Conservation (phyloP, 2,329 filamentous ascomycete species). For the Peltaster fructicola region DNA sequence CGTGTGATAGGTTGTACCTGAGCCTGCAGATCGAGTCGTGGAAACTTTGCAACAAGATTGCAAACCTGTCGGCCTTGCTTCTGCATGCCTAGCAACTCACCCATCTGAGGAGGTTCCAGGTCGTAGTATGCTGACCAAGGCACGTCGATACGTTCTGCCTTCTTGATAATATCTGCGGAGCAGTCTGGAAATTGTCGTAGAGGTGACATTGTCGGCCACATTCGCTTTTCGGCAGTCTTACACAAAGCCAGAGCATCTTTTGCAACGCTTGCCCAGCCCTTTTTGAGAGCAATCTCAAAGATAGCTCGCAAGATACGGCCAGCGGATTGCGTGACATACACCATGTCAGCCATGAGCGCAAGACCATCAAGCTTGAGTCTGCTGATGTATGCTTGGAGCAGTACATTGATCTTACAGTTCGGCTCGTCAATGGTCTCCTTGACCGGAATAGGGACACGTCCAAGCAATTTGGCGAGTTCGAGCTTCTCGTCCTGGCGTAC, state of each 20-base stretch:
- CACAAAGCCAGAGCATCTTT: conserved; percentile 86
- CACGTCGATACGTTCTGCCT: conserved; percentile 87
- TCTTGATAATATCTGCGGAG: conserved; percentile 70
- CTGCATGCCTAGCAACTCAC: conserved; percentile 78
- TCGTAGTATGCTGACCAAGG: conserved; percentile 91
- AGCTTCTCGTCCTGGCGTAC: conserved; percentile 96
- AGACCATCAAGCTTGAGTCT: conserved; percentile 84
- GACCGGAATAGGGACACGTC: conserved; percentile 81
- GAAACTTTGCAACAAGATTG: conserved; percentile 77
- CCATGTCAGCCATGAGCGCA: conserved; percentile 93
- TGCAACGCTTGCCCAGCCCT: conserved; percentile 85
- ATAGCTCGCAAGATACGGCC: conserved; percentile 89
- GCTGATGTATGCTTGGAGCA: conserved; percentile 92
- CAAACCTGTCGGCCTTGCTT: conserved; percentile 77
- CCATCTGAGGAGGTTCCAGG: conserved; percentile 89
- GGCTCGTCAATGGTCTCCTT: conserved; percentile 96
- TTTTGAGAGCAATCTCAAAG: conserved; percentile 94
- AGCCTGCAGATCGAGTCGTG: conserved; percentile 77
- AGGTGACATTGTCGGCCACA: conserved; percentile 99
- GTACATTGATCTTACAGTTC: conserved; percentile 93
- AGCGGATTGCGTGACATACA: conserved; percentile 95
- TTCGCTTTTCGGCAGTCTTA: conserved; percentile 98
- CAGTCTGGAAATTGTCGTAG: conserved; percentile 76
- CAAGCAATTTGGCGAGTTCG: conserved; percentile 79
- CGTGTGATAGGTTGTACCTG: conserved; percentile 89